phyloP scores from a whole-genome alignment of 805 yeast species.

The Metschnikowia aberdeeniae region DNA sequence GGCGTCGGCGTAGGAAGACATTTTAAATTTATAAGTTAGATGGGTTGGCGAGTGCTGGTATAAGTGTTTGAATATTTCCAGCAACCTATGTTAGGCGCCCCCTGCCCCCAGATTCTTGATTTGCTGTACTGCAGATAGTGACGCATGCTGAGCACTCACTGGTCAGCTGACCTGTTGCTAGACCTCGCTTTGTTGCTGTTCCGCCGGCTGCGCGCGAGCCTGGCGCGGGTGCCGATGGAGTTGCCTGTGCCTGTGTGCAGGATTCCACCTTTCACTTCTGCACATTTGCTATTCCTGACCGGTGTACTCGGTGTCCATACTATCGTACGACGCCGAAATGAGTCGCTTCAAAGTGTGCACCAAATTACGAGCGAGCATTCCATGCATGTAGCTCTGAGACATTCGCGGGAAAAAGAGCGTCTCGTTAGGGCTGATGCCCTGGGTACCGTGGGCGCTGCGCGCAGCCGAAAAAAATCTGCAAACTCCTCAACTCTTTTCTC shows the following conservation, averaged over 20 bases:
- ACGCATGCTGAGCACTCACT: constrained; percentile 3
- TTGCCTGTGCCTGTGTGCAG: too few relatives aligned
- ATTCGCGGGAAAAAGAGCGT: not conserved
- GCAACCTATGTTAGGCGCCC: constrained; percentile 5
- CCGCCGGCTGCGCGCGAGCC: constrained; percentile 1
- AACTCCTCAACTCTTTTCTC: constrained; percentile 10
- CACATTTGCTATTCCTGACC: too few relatives aligned
- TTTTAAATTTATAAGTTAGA: constrained; percentile 1
- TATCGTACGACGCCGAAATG: too few relatives aligned
- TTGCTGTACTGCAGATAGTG: constrained; percentile 16
- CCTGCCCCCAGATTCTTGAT: constrained; percentile 15
- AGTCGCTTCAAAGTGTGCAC: too few relatives aligned
- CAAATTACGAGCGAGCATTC: not conserved
- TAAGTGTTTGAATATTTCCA: not conserved
- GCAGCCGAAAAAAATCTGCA: constrained; percentile 3
- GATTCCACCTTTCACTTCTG: too few relatives aligned
- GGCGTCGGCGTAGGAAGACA: constrained; percentile 36
- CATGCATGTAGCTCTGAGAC: not conserved
- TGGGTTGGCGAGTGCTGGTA: not conserved
- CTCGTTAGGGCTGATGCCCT: constrained; percentile 15
- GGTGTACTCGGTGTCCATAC: too few relatives aligned
- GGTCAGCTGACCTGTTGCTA: constrained; percentile 3
- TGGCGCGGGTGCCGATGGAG: not conserved
- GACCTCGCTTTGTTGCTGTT: constrained; percentile 1
- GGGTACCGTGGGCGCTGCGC: not conserved